A percentile compares a stretch with the other conserved stretches of the same genome.
Conservation (phyloP, 2,329 filamentous ascomycete species). For the Diplodia corticola region DNA sequence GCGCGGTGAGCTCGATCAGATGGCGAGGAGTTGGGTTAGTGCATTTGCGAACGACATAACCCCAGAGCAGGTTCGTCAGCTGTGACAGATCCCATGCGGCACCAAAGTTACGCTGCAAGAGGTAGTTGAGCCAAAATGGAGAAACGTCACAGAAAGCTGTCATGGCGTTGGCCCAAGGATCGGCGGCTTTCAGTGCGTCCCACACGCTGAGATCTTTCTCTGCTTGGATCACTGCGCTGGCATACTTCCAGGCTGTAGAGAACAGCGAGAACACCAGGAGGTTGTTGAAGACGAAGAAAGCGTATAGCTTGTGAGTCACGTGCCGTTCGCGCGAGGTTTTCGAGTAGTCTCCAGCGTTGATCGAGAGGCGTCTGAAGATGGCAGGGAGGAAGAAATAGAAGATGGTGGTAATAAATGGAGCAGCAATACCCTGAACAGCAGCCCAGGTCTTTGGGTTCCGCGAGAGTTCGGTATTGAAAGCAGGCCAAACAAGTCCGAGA, state of each 20-base stretch:
- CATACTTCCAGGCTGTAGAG: constrained; percentile 74
- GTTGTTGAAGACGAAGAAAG: constrained; percentile 98
- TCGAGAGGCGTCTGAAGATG: constrained; percentile 84
- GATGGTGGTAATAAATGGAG: constrained; percentile 82
- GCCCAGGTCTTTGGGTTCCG: constrained; percentile 71
- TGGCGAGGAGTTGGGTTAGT: constrained; percentile 85
- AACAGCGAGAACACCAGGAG: constrained; percentile 92
- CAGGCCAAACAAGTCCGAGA: constrained; percentile 75
- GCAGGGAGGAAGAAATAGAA: constrained; percentile 86
- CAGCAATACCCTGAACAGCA: constrained; percentile 85
- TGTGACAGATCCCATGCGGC: constrained; percentile 94
- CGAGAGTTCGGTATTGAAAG: constrained; percentile 67
- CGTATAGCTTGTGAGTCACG: constrained; percentile 85
- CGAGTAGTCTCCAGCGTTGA: constrained; percentile 81
- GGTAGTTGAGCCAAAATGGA: constrained; percentile 90
- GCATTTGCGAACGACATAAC: constrained; percentile 82
- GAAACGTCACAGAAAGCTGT: constrained; percentile 78
- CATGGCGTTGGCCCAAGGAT: constrained; percentile 67
- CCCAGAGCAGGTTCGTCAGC: constrained; percentile 77
- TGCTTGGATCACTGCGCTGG: constrained; percentile 63
- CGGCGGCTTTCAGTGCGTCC: constrained; percentile 67
- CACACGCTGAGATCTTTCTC: constrained; percentile 54
- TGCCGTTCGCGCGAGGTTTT: constrained; percentile 92
- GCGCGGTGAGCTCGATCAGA: constrained; percentile 88
- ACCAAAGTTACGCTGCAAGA: constrained; percentile 89